Evolutionary conservation across 306 rosid species (phyloP).

Genomic region (Castanopsis chinensis): DNA sequence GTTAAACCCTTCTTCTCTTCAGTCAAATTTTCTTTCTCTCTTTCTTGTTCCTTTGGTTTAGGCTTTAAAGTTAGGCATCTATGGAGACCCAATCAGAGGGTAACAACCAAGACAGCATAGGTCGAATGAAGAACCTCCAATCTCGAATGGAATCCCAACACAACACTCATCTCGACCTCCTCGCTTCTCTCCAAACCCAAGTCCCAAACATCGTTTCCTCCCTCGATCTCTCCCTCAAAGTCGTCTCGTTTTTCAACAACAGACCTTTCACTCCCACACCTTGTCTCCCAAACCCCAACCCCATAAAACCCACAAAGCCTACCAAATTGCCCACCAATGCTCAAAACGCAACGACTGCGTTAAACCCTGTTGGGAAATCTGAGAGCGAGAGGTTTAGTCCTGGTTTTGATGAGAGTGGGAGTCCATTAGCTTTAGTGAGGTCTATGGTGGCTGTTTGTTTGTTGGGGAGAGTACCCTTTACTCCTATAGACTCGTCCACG

Average conservation of each 20-base stretch:
- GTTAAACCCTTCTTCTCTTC: too few species aligned
- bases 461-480: conserved; percentile 74
- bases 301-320: conserved; percentile 28
- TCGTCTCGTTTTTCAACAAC: conserved; percentile 68
- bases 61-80: too few species aligned
- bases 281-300: conserved; percentile 51
- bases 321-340: conserved; percentile 19
- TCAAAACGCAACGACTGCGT: conserved; percentile 26
- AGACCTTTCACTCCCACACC: conserved; percentile 85
- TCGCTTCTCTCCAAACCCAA: conserved; percentile 58
- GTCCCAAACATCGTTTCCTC: conserved; percentile 72
- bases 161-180: conserved; percentile 71
- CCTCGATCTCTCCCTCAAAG: conserved; percentile 78
- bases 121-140: conserved; percentile 58
- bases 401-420: conserved; percentile 45
- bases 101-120: conserved; percentile 39
- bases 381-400: conserved; percentile 19
- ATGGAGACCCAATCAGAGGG: conserved; percentile 58
- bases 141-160: conserved; percentile 68
- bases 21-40: too few species aligned
- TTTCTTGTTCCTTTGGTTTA: too few species aligned
- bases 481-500: conserved; percentile 82
- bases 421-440: conserved; percentile 63
- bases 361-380: conserved; percentile 13
- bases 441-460: conserved; percentile 84